Evolutionary conservation across 192 early-diverging fungal genomes (phyloP), one percentile per base, ranked within the genome.

Genomic region (Anaeromyces robustus): DNA sequence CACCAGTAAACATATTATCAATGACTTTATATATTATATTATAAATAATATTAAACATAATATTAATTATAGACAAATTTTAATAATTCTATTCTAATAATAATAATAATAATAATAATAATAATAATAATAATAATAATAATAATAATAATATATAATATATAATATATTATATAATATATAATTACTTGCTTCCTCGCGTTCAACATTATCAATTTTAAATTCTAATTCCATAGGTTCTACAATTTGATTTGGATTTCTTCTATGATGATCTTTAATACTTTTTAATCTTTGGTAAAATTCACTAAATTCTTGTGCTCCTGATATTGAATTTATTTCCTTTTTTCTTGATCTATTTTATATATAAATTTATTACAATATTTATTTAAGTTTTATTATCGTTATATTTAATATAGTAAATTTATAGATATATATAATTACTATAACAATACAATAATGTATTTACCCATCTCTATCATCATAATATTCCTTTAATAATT

Each of bases 1-100:
- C 97, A 29, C 95, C 96, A n/a, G 94, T 94, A 84, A 97, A 98
- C 84, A 94, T 87, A 16, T 89, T 92, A 78, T 99, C 96, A 37
- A 98, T 80, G 77, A 90, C 93, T 83, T 82, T 81, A 28, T 81
- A 22, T 41, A 28, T 85, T 78, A 82, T 83, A 87, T 22, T 83
- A 84, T 77, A 84, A 81, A 59, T 19, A 68, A 29, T 77, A 11
- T 30, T 37, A 2, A n/a, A n/a, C n/a, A n/a, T n/a, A n/a, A n/a
- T n/a, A n/a, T n/a, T n/a, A n/a, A n/a, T n/a, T n/a, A n/a, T n/a
- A n/a, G n/a, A n/a, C n/a, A n/a, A n/a, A n/a, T n/a, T n/a, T n/a
- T n/a, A n/a, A n/a, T n/a, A n/a, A n/a, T n/a, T n/a, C n/a, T n/a
- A n/a, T n/a, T n/a, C n/a, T 80, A 77, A 13, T 82, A 77, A 5